These are phyloP conservation scores for Boletus rubropictus DNA, from an alignment of 768 basidiomycete species.

Conservation along the genomic window DNA sequence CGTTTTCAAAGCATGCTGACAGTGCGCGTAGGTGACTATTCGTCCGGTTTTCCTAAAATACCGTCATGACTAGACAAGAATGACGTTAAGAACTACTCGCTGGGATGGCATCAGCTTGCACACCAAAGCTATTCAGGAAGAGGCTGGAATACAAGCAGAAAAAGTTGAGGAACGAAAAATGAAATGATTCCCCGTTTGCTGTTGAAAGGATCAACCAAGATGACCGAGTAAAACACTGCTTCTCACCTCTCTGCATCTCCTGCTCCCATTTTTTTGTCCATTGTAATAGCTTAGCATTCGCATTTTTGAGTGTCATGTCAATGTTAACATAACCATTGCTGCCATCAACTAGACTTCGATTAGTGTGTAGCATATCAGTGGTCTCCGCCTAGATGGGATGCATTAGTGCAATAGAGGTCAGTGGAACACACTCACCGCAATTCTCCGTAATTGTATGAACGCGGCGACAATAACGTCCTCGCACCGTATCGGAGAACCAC, in stretches of 20 bases:
- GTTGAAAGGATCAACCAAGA: constrained; percentile 9
- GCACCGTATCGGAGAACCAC: constrained; percentile 48
- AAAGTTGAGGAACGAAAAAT: constrained; percentile 66
- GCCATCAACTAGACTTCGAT: constrained; percentile 38
- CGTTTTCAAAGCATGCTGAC: constrained; percentile 68
- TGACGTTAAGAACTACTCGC: constrained; percentile 34
- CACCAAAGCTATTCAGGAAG: constrained; percentile 81
- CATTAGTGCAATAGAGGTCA: neutral
- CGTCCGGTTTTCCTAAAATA: constrained; percentile 47
- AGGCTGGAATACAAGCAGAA: constrained; percentile 76
- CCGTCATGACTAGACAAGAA: neutral
- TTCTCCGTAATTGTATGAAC: constrained; percentile 70
- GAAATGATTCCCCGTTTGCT: constrained; percentile 73
- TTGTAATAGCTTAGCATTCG: constrained; percentile 63
- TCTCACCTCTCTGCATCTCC: constrained; percentile 65
- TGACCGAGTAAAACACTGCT: neutral
- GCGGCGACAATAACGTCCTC: constrained; percentile 80
- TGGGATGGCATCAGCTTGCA: constrained; percentile 55
- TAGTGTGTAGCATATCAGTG: constrained; percentile 64
- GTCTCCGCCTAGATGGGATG: constrained; percentile 55
- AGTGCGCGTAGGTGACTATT: constrained; percentile 64
- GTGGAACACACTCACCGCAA: constrained; percentile 52
- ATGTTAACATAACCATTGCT: constrained; percentile 63
- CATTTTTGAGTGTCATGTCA: constrained; percentile 64
- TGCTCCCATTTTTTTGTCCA: constrained; percentile 71